These are phyloP conservation scores for Pichia phayaonensis DNA, from an alignment of 805 yeast species.

Conservation along the genomic window DNA sequence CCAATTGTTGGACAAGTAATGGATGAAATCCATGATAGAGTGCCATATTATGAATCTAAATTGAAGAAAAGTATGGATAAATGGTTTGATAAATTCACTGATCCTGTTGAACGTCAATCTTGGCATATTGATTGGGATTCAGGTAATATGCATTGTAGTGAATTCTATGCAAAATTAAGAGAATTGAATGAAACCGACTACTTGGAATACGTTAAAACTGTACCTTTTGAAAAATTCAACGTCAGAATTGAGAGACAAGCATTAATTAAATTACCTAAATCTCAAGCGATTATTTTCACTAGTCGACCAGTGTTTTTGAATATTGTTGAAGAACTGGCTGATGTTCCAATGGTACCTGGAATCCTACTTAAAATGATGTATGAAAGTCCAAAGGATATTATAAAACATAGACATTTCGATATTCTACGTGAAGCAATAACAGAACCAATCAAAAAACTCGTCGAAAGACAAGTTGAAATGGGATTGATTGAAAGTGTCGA, in stretches of 20 bases:
- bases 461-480: constrained; percentile 16
- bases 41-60: constrained; percentile 42
- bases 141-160: constrained; percentile 27
- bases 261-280: constrained; percentile 38
- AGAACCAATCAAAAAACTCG: constrained; percentile 33
- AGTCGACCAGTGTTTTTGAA: constrained; percentile 31
- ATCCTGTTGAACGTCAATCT: constrained; percentile 42
- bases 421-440: constrained; percentile 26
- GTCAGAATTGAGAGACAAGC: constrained; percentile 44
- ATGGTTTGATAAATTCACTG: constrained; percentile 38
- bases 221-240: constrained; percentile 33
- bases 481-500: neutral
- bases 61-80: constrained; percentile 42
- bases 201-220: constrained; percentile 28
- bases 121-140: constrained; percentile 46
- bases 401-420: constrained; percentile 39
- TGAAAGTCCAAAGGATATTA: constrained; percentile 39
- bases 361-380: constrained; percentile 34
- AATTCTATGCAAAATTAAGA: constrained; percentile 26
- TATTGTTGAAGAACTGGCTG: constrained; percentile 34
- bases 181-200: constrained; percentile 30
- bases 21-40: constrained; percentile 38
- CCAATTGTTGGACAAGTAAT: constrained; percentile 28
- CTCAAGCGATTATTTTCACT: constrained; percentile 21
- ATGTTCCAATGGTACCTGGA: constrained; percentile 42